Conservation (phyloP, 768 basidiomycete genomes). For the Suillus americanus region DNA sequence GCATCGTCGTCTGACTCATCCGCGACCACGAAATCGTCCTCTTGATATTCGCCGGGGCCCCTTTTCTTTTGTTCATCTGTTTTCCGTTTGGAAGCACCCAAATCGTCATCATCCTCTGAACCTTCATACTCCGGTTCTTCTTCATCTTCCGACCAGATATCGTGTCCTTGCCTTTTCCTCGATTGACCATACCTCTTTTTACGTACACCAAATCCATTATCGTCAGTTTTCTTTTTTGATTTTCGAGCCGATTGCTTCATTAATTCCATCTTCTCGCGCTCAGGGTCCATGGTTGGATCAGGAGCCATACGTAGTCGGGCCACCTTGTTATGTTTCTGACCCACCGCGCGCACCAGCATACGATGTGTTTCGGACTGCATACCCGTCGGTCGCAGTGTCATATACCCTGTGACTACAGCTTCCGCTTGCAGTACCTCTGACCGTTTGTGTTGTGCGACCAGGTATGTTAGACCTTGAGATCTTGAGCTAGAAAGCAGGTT, state of each 20-base stretch:
- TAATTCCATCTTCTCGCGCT: constrained; percentile 69
- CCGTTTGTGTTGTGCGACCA: constrained; percentile 86
- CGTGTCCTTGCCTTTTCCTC: constrained; percentile 42
- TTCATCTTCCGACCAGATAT: constrained; percentile 71
- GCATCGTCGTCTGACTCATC: constrained; percentile 72
- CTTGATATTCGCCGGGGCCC: constrained; percentile 70
- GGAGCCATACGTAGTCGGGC: constrained; percentile 77
- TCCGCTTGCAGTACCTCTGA: constrained; percentile 87
- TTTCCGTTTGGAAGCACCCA: constrained; percentile 46
- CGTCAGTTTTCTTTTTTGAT: constrained; percentile 55
- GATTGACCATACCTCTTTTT: constrained; percentile 46
- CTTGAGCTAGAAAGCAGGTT: constrained; percentile 36
- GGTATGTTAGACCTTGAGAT: constrained; percentile 80
- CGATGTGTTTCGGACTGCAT: constrained; percentile 91
- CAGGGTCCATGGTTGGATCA: constrained; percentile 76
- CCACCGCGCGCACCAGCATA: constrained; percentile 83
- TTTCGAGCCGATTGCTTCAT: constrained; percentile 65
- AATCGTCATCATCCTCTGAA: constrained; percentile 62
- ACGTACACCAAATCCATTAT: constrained; percentile 47
- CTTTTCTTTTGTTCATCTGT: constrained; percentile 44
- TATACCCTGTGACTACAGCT: constrained; percentile 77
- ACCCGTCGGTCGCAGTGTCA: constrained; percentile 82
- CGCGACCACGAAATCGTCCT: constrained; percentile 83
- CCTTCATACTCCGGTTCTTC: constrained; percentile 56
- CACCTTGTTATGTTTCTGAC: constrained; percentile 81